Evolutionary conservation across 345 rosid genomes (phyloP).

Genomic region (Conringia planisiliqua): DNA sequence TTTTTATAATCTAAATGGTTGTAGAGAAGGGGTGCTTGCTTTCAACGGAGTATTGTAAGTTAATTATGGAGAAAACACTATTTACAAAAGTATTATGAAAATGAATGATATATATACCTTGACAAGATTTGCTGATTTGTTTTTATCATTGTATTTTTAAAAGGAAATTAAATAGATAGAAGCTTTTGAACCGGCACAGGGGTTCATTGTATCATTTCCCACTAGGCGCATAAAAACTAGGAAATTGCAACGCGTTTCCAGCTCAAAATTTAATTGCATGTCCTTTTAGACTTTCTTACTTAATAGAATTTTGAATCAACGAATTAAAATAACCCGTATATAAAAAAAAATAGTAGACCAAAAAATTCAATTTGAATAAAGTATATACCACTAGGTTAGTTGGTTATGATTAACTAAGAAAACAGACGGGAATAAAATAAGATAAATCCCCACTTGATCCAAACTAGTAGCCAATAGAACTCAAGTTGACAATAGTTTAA

Average conservation of each 20-base stretch:
- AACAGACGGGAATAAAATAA: neutral
- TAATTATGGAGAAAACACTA: neutral
- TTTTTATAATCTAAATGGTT: neutral
- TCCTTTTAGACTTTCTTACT: conserved; percentile 15
- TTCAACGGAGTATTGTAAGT: neutral
- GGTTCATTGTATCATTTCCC: conserved; percentile 32
- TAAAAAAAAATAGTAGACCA: conserved; percentile 6
- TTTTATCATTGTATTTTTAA: neutral
- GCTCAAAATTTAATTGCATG: conserved; percentile 22
- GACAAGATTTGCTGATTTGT: neutral
- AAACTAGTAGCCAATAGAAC: conserved; percentile 21
- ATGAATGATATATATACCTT: neutral
- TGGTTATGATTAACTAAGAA: conserved; percentile 5
- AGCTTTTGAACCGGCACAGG: neutral
- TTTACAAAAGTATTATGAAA: neutral
- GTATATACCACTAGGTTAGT: conserved; percentile 18
- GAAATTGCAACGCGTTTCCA: conserved; percentile 36
- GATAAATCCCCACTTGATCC: conserved; percentile 33
- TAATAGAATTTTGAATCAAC: conserved; percentile 5
- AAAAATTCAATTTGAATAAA: conserved; percentile 1
- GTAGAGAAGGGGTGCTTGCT: neutral
- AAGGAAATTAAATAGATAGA: neutral
- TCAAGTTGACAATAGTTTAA: conserved; percentile 32
- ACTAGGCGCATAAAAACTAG: conserved; percentile 10
- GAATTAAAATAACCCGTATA: neutral